Conservation (phyloP, 1,284 basidiomycete species). For the Fomitopsis pinicola region DNA sequence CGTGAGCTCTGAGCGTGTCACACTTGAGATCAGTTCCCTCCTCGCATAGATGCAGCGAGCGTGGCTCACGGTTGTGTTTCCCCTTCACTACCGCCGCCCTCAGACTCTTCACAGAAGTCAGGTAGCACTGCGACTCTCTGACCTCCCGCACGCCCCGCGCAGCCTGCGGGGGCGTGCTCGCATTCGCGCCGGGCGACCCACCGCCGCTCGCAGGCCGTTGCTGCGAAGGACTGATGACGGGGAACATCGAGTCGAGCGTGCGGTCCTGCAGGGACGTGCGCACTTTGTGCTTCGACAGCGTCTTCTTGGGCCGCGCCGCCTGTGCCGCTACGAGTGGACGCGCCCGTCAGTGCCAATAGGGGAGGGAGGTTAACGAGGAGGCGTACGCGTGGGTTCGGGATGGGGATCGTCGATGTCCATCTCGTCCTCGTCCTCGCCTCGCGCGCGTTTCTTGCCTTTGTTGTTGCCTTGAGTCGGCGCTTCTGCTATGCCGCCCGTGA, state of each 20-base stretch:
- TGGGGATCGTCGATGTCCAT: not conserved
- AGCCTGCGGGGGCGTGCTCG: constrained; percentile 4
- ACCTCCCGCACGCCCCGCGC: constrained; percentile 43
- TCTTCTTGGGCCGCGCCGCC: constrained; percentile 30
- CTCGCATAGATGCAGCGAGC: not conserved
- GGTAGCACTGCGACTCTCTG: constrained; percentile 72
- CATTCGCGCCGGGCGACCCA: constrained; percentile 1
- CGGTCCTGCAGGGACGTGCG: constrained; percentile 85
- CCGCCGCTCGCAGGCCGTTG: constrained; percentile 7
- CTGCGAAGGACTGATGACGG: constrained; percentile 50
- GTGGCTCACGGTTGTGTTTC: constrained; percentile 65
- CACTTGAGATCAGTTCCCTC: not conserved
- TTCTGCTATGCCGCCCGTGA: constrained; percentile 48
- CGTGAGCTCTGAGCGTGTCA: constrained; percentile 54
- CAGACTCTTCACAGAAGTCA: constrained; percentile 77
- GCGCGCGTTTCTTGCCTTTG: constrained; percentile 37
- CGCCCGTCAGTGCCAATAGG: no score
- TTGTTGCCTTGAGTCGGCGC: constrained; percentile 38
- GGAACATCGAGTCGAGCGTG: constrained; percentile 93
- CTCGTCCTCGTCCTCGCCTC: constrained; percentile 25
- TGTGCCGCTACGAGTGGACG: no score
- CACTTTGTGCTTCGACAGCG: constrained; percentile 85
- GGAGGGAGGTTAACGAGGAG: no score
- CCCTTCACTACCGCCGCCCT: constrained; percentile 56
- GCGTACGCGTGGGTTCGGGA: no score